Conservation (phyloP, 257 asterid species). For the Verbena officinalis region DNA sequence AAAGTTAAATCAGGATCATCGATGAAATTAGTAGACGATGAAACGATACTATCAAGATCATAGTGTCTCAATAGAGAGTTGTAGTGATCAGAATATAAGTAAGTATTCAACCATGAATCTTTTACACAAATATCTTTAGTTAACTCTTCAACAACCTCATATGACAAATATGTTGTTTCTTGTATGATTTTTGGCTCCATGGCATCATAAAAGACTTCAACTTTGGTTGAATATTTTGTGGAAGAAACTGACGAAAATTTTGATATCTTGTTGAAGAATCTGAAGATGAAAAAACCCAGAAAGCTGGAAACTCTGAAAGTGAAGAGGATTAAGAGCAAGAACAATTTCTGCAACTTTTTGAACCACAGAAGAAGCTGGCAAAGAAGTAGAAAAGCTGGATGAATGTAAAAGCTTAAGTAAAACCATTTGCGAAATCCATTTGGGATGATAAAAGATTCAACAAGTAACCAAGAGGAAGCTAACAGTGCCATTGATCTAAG, state of each 20-base stretch:
- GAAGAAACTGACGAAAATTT: slow-evolving; percentile 17
- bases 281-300: slow-evolving; percentile 13
- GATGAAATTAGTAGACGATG: no score
- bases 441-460: slow-evolving; percentile 51
- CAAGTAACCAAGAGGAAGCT: slow-evolving; percentile 55
- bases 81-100: slow-evolving; percentile 36
- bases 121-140: not conserved
- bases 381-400: slow-evolving; percentile 43
- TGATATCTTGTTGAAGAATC: not conserved
- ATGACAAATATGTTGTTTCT: not conserved
- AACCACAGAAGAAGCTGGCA: slow-evolving; percentile 53
- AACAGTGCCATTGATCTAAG: slow-evolving; percentile 38
- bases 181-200: slow-evolving; percentile 11
- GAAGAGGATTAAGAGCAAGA: slow-evolving; percentile 11
- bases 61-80: not conserved
- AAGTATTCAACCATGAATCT: slow-evolving; percentile 43
- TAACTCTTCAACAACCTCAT: not conserved
- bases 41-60: no score
- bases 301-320: slow-evolving; percentile 22
- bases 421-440: slow-evolving; percentile 52
- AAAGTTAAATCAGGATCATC: not conserved
- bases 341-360: slow-evolving; percentile 22
- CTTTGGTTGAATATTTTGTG: not conserved
- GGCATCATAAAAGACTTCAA: slow-evolving; percentile 32
- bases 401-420: slow-evolving; percentile 50